phyloP scores from a whole-genome alignment of 1,139 yeast species.

The Debaryomycetaceae sp. region DNA sequence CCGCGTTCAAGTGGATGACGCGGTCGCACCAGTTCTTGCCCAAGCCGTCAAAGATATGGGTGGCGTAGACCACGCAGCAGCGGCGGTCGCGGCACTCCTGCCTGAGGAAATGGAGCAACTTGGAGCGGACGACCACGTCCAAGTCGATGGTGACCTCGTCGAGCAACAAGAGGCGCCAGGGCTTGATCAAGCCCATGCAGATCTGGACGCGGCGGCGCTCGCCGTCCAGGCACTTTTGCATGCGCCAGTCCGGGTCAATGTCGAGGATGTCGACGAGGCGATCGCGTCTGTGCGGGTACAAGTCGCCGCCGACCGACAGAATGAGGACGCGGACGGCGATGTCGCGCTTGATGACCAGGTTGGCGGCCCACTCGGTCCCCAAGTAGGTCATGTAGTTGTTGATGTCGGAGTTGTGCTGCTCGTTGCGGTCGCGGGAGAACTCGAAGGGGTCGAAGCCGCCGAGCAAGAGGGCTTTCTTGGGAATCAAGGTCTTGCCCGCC shows the following conservation, averaged over 20 bases:
- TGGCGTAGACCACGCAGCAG: slow-evolving; percentile 79
- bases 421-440: slow-evolving; percentile 36
- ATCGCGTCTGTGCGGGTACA: slow-evolving; percentile 65
- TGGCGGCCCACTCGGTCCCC: slow-evolving; percentile 97
- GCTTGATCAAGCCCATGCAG: slow-evolving; percentile 84
- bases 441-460: slow-evolving; percentile 85
- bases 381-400: slow-evolving; percentile 54
- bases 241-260: slow-evolving; percentile 81
- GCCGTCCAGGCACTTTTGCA: slow-evolving; percentile 89
- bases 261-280: slow-evolving; percentile 65
- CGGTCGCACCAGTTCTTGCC: slow-evolving; percentile 77
- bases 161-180: slow-evolving; percentile 73
- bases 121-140: slow-evolving; percentile 81
- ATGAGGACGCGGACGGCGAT: slow-evolving; percentile 74
- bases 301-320: slow-evolving; percentile 75
- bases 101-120: slow-evolving; percentile 58
- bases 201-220: slow-evolving; percentile 90
- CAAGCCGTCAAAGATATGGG: slow-evolving; percentile 93
- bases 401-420: slow-evolving; percentile 32
- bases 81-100: slow-evolving; percentile 56
- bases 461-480: slow-evolving; percentile 53
- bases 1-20: slow-evolving; percentile 69
- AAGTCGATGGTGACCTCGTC: slow-evolving; percentile 96
- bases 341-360: slow-evolving; percentile 81
- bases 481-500: slow-evolving; percentile 86